phyloP scores from a whole-genome alignment of 805 yeast genomes.

The Tetrapisispora pingtungensis region DNA sequence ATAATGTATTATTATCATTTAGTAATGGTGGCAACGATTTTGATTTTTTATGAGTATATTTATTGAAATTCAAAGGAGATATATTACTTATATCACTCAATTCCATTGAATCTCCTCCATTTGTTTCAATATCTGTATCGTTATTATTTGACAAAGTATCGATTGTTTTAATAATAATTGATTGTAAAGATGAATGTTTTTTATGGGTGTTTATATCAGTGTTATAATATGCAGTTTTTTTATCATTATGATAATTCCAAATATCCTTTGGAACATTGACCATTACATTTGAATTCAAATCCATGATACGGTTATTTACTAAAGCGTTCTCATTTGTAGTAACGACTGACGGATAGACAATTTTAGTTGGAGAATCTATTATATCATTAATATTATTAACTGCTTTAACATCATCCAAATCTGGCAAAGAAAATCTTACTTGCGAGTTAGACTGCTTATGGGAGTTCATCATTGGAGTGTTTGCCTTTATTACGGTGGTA shows the following conservation, averaged over 20 bases:
- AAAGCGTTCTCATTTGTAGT: neutral
- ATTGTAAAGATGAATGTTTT: slow-evolving; percentile 19
- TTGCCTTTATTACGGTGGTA: too few relatives aligned
- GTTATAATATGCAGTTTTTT: too few relatives aligned
- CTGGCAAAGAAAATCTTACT: slow-evolving; percentile 26
- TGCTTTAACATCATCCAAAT: slow-evolving; percentile 3
- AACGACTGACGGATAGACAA: slow-evolving; percentile 18
- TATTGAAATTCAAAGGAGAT: slow-evolving; percentile 11
- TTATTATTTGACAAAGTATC: neutral
- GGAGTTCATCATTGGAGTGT: slow-evolving; percentile 35
- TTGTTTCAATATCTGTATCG: neutral
- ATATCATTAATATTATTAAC: neutral
- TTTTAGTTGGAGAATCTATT: slow-evolving; percentile 20
- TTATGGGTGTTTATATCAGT: too few relatives aligned
- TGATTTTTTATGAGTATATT: neutral
- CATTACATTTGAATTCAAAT: slow-evolving; percentile 22
- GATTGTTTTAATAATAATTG: slow-evolving; percentile 22
- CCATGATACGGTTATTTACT: slow-evolving; percentile 16
- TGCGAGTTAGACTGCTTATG: slow-evolving; percentile 29
- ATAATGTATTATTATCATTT: neutral
- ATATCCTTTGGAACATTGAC: slow-evolving; percentile 25
- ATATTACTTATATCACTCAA: slow-evolving; percentile 1
- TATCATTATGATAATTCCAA: slow-evolving; percentile 21
- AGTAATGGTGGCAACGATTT: neutral
- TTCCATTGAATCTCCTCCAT: neutral